These are phyloP conservation scores for Leonotis leonurus DNA, from an alignment of 257 asterid genomes.

Conservation along the genomic window DNA sequence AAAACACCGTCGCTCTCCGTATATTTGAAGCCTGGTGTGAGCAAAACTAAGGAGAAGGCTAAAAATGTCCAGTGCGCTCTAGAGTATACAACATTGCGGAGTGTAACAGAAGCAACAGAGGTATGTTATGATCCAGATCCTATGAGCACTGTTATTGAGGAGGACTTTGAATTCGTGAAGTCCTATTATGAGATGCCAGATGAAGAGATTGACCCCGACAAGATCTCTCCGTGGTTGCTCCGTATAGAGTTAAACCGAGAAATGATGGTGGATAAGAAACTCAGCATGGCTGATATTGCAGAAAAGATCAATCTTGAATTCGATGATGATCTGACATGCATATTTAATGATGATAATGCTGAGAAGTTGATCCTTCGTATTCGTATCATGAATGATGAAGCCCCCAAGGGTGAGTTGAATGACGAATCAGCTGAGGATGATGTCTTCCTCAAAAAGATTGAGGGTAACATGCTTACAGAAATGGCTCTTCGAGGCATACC, in stretches of 20 bases:
- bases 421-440: constrained; percentile 98
- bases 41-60: constrained; percentile 82
- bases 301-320: constrained; percentile 89
- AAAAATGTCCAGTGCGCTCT: constrained; percentile 96
- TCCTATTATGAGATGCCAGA: constrained; percentile 98
- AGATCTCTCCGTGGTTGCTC: constrained; percentile 98
- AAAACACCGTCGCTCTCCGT: constrained; percentile 98
- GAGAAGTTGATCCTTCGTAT: constrained; percentile 95
- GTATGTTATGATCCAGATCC: constrained; percentile 99
- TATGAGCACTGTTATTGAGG: constrained; percentile 79
- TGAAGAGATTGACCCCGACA: constrained; percentile 91
- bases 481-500: constrained; percentile 99
- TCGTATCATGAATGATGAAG: constrained; percentile 97
- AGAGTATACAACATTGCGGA: constrained; percentile 87
- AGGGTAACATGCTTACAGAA: constrained; percentile 95
- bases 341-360: constrained; percentile 95
- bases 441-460: constrained; percentile 94
- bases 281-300: constrained; percentile 99
- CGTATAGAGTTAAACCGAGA: constrained; percentile 91
- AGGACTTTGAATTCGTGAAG: constrained; percentile 90
- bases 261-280: constrained; percentile 99
- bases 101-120: constrained; percentile 98
- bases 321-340: constrained; percentile 86
- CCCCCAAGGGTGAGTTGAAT: constrained; percentile 79
- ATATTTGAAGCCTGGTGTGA: constrained; percentile 68